Evolutionary conservation across 2,329 filamentous ascomycete species (phyloP).

Genomic region (Ceratocystis huliohia): DNA sequence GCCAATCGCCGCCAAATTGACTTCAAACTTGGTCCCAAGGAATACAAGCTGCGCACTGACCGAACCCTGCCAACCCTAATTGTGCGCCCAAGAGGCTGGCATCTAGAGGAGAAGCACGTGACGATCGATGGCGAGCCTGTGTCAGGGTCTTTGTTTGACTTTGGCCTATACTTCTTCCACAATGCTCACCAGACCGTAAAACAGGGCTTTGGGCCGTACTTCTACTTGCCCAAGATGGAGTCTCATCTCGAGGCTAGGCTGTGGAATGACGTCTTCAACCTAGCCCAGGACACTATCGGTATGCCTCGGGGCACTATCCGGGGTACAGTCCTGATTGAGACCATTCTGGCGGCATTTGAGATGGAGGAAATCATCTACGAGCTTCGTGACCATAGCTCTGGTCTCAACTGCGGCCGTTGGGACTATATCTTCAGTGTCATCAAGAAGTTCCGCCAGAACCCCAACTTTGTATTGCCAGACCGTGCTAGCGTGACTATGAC

Average conservation of each 20-base stretch:
- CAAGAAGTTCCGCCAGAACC: slow-evolving; percentile 96
- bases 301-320: slow-evolving; percentile 86
- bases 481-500: slow-evolving; percentile 92
- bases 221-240: slow-evolving; percentile 97
- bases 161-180: slow-evolving; percentile 98
- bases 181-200: slow-evolving; percentile 82
- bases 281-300: slow-evolving; percentile 83
- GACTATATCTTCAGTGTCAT: slow-evolving; percentile 99
- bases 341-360: slow-evolving; percentile 93
- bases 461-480: slow-evolving; percentile 86
- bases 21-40: slow-evolving; percentile 89
- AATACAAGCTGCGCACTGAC: slow-evolving; percentile 94
- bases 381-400: slow-evolving; percentile 88
- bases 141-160: slow-evolving; percentile 86
- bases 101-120: slow-evolving; percentile 96
- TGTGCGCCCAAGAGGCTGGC: slow-evolving; percentile 90
- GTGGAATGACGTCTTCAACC: slow-evolving; percentile 97
- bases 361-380: slow-evolving; percentile 99
- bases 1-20: slow-evolving; percentile 87
- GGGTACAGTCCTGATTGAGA: slow-evolving; percentile 92
- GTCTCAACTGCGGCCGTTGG: slow-evolving; percentile 97
- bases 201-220: slow-evolving; percentile 82
- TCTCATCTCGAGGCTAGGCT: slow-evolving; percentile 91
- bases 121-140: slow-evolving; percentile 91
- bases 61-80: slow-evolving; percentile 77